Base-by-base conservation (phyloP, 1,139 yeast species). In the Kluyveromyces marxianus region DNA sequence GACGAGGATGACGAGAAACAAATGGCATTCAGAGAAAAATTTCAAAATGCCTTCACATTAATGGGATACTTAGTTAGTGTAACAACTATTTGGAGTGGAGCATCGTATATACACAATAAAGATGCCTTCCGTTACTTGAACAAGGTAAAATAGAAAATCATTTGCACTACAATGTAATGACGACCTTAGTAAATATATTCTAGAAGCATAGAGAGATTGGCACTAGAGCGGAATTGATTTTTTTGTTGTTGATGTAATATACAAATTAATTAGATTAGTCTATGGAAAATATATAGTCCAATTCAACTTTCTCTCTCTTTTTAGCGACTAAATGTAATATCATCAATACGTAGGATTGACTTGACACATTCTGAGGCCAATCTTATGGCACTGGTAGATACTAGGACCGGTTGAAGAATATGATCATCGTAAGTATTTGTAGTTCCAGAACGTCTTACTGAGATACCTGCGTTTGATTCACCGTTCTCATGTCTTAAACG, bases 301-400 rank as follows among this genome's bases (percentile, higher is more conserved):
- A 14, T 14, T 14, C 21, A 14, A 14, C 21, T 14, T 14, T 14
- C 21, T 14, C 21, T 14, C 21, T 14, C 32, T 30, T 30, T 10
- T 49, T 70, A 83, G 64, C 90, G 77, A 61, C 87, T 79, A 59
- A 83, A 80, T 43, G 96, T 88, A 59, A 92, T 92, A 66, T 92
- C 98, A 67, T 92, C 98, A 59, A 94, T 92, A 69, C 98, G 84
- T 64, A 92, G 76, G 55, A 92, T 88, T 41, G 95, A 84, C 71
- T 94, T 94, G 50, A 92, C 97, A 59, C 96, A 86, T 70, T 92
- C 98, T 28, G 97, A 83, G 30, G 97, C 97, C 59, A 92, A 76
- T 14, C 95, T 81, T 49, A 92, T 83, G 41, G 98, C 96, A 68
- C 96, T 85, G 34, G 94, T 89, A 66, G 85, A 85, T 44, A 92